Base-by-base conservation (phyloP, 2,329 filamentous ascomycete genomes). In the Ciborinia camelliae region DNA sequence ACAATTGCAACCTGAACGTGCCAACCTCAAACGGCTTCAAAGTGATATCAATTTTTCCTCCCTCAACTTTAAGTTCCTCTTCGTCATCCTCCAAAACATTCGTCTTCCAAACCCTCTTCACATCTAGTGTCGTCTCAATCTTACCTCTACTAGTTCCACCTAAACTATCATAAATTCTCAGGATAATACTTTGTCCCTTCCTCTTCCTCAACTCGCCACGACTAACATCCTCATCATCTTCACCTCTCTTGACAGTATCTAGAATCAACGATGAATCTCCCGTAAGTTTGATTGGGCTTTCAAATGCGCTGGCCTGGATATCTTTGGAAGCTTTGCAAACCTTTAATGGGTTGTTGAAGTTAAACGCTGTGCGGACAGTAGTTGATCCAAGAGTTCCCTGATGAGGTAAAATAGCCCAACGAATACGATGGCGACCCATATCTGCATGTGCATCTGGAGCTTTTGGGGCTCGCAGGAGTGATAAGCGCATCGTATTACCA, bases 391-490 rank as follows among this genome's bases (percentile, higher is more conserved):
- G 82, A 1, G 82, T 77, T 2, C 92, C 93, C 30, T 83, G 76
- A 76, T 98, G 94, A 2, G 94, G 94, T 70, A 97, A 81, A 70
- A 98, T 92, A 28, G 91, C 93, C 84, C 94, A 98, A 67, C 90
- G 88, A 71, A 97, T 96, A 68, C 83, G 83, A 76, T 98, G 94
- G 50, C 82, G 84, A 62, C 92, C 94, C 92, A 98, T 97, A 75
- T 98, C 94, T 48, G 94, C 94, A 73, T 97, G 89, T 7, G 87
- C 92, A 76, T 98, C 94, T 0, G 94, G 94, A 0, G 94, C 93
- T 76, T 98, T 98, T 28, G 94, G 90, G 7, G 92, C 88, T 48
- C 94, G 88, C 23, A 97, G 84, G 26, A 98, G 83, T 18, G 89
- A 93, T 12, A 98, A 81, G 5, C 94, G 87, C 94, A 98, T 98